phyloP scores from a whole-genome alignment of 192 early-diverging fungal genomes.

The Gryganskiella cystojenkinii region DNA sequence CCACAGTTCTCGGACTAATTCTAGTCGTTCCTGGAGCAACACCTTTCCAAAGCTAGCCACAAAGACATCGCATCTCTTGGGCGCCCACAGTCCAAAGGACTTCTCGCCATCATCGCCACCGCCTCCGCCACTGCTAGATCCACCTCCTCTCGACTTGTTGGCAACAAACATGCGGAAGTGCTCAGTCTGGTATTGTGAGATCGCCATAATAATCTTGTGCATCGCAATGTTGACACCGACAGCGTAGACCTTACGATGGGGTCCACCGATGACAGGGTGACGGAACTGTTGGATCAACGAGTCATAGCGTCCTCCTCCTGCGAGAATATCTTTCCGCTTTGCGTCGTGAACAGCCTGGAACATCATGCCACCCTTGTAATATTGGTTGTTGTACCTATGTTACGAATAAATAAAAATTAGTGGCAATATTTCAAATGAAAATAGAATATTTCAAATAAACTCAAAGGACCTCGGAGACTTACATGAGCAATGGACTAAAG shows the following conservation, averaged over 20 bases:
- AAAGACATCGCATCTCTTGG: conserved; percentile 77
- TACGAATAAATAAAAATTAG: background rate
- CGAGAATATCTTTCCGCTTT: conserved; percentile 64
- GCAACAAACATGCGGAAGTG: conserved; percentile 61
- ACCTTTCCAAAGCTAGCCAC: conserved; percentile 86
- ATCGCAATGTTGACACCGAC: conserved; percentile 89
- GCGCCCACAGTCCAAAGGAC: conserved; percentile 64
- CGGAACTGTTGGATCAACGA: conserved; percentile 63
- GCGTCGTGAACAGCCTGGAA: conserved; percentile 63
- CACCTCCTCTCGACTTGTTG: conserved; percentile 35
- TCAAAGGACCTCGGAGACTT: too few relatives aligned
- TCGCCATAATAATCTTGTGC: conserved; percentile 72
- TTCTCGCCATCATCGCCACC: conserved; percentile 25
- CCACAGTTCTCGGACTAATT: conserved; percentile 85
- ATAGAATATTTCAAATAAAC: background rate
- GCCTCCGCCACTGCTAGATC: background rate
- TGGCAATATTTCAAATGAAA: background rate
- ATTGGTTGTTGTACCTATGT: conserved; percentile 65
- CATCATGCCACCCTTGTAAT: conserved; percentile 68
- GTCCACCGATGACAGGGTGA: conserved; percentile 53
- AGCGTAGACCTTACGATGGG: conserved; percentile 58
- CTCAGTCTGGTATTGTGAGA: conserved; percentile 68
- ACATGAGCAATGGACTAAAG: conserved; percentile 64
- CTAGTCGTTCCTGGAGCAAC: conserved; percentile 78
- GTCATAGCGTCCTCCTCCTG: conserved; percentile 66